These are phyloP conservation scores for Pilasporangium apinafurcum DNA, from an alignment of 352 stramenopile genomes.

Conservation along the genomic window DNA sequence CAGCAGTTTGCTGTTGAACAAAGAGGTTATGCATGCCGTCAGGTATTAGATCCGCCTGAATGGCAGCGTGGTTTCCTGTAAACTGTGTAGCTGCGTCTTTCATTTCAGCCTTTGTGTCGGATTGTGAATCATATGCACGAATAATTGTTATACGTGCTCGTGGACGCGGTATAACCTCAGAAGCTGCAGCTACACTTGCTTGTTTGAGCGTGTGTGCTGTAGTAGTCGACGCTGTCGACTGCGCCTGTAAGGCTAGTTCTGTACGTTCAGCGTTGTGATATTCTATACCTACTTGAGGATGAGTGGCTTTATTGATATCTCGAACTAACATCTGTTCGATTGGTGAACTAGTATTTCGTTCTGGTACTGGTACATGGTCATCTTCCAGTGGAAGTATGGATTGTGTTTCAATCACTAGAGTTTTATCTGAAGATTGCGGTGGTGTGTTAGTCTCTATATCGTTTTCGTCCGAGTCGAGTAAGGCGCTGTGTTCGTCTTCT, in stretches of 20 bases:
- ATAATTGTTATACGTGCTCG: constrained; percentile 36
- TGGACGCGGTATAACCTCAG: background rate
- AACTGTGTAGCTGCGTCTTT: constrained; percentile 64
- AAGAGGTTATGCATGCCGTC: constrained; percentile 46
- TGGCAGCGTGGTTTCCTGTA: constrained; percentile 64
- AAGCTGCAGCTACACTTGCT: background rate
- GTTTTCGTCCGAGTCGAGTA: constrained; percentile 18
- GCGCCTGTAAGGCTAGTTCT: too few relatives aligned
- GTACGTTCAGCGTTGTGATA: too few relatives aligned
- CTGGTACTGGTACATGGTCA: too few relatives aligned
- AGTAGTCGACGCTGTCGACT: too few relatives aligned
- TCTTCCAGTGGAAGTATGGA: background rate
- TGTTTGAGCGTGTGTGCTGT: background rate
- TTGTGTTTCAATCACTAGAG: background rate
- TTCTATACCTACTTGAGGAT: background rate
- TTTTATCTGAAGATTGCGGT: constrained; percentile 2
- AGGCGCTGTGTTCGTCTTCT: constrained; percentile 16
- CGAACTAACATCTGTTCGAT: too few relatives aligned
- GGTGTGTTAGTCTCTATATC: constrained; percentile 1
- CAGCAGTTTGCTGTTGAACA: background rate
- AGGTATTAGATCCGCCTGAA: constrained; percentile 58
- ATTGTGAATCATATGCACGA: constrained; percentile 28
- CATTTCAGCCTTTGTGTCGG: constrained; percentile 26
- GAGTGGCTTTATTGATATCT: too few relatives aligned
- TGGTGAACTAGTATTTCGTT: too few relatives aligned